Evolutionary conservation across 768 basidiomycete species (phyloP).

Genomic region (Candolleomyces eurysporus): DNA sequence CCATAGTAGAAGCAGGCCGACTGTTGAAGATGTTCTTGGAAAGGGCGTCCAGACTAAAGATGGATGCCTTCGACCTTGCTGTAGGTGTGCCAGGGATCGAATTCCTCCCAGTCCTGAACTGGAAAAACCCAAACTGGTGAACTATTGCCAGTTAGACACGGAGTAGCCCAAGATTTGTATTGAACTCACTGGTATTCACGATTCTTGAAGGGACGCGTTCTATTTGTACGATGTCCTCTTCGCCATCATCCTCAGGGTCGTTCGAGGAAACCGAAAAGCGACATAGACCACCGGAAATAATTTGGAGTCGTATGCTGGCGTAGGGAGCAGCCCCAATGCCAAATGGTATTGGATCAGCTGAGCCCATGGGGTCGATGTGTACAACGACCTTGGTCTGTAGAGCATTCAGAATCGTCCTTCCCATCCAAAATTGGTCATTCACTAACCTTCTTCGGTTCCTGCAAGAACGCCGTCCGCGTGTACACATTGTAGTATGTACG

Average conservation of each 20-base stretch:
- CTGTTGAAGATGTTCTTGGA: constrained; percentile 84
- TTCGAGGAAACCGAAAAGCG: constrained; percentile 75
- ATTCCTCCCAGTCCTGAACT: constrained; percentile 69
- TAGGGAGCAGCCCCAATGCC: constrained; percentile 69
- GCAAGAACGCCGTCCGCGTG: constrained; percentile 74
- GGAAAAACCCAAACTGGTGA: constrained; percentile 86
- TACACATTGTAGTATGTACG: constrained; percentile 91
- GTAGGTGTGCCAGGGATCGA: constrained; percentile 88
- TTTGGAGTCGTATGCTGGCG: constrained; percentile 79
- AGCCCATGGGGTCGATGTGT: constrained; percentile 76
- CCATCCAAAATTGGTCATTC: neutral
- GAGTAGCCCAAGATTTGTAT: neutral
- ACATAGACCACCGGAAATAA: constrained; percentile 79
- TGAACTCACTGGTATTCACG: constrained; percentile 72
- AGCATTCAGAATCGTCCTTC: constrained; percentile 2
- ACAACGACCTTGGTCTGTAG: constrained; percentile 82
- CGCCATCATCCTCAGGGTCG: constrained; percentile 69
- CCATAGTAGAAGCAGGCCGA: constrained; percentile 64
- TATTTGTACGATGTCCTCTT: constrained; percentile 83
- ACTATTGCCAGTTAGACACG: constrained; percentile 41
- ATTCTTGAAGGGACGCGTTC: constrained; percentile 71
- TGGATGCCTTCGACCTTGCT: constrained; percentile 73
- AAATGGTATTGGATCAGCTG: constrained; percentile 76
- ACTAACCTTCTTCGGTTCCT: constrained; percentile 75
- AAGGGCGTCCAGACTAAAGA: constrained; percentile 87